phyloP scores from a whole-genome alignment of 768 basidiomycete species.

The Collybiopsis luxurians region DNA sequence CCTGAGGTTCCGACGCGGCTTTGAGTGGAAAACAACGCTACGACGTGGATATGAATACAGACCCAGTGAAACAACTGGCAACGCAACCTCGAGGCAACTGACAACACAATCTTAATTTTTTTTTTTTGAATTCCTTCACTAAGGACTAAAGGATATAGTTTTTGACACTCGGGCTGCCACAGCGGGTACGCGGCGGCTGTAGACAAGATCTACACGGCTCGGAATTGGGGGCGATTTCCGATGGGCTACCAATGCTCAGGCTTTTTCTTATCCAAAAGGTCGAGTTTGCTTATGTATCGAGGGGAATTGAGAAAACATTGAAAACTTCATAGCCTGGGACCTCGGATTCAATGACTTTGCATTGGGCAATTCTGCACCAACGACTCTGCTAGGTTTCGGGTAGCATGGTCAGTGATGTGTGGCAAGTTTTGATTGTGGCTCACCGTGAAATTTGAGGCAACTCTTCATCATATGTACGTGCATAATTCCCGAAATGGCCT shows the following conservation, averaged over 20 bases:
- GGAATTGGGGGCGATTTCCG: neutral
- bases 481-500: neutral
- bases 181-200: too few relatives aligned
- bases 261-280: neutral
- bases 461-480: neutral
- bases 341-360: neutral
- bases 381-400: neutral
- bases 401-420: conserved; percentile 1
- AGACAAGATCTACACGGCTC: too few relatives aligned
- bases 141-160: too few relatives aligned
- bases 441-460: neutral
- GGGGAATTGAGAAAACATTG: neutral
- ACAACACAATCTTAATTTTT: too few relatives aligned
- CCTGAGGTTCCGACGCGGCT: too few relatives aligned
- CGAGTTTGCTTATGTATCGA: neutral
- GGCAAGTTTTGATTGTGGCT: conserved; percentile 4
- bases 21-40: too few relatives aligned
- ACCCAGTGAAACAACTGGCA: too few relatives aligned
- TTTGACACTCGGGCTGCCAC: too few relatives aligned
- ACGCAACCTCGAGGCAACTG: too few relatives aligned
- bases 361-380: neutral
- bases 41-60: too few relatives aligned
- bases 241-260: neutral
- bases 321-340: conserved; percentile 4
- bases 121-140: too few relatives aligned